These are phyloP conservation scores for Talaromyces wortmannii DNA, from an alignment of 495 filamentous ascomycete species.

Conservation along the genomic window DNA sequence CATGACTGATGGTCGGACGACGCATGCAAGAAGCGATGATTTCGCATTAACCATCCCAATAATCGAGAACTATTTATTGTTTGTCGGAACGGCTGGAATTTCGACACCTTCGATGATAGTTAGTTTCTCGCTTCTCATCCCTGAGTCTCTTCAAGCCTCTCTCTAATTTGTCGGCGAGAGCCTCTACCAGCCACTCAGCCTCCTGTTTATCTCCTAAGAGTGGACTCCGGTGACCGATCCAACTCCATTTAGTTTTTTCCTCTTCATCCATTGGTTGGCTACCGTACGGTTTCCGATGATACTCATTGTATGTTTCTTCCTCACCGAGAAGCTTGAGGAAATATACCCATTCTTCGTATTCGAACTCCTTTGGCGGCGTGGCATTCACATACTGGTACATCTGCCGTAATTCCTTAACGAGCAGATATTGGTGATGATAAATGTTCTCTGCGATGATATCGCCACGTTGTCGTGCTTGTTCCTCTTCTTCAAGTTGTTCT, in stretches of 20 bases:
- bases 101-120: too few species aligned
- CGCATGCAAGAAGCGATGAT: too few species aligned
- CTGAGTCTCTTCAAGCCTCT: slow-evolving; percentile 39
- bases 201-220: slow-evolving; percentile 68
- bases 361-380: slow-evolving; percentile 59
- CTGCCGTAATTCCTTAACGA: slow-evolving; percentile 61
- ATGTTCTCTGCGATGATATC: slow-evolving; percentile 35
- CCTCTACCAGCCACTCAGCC: slow-evolving; percentile 73
- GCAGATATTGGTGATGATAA: slow-evolving; percentile 57
- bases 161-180: slow-evolving; percentile 47
- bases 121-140: slow-evolving; percentile 8
- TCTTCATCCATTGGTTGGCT: slow-evolving; percentile 12
- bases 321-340: slow-evolving; percentile 71
- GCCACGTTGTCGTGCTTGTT: slow-evolving; percentile 31
- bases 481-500: slow-evolving; percentile 31
- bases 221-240: slow-evolving; percentile 67
- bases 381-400: slow-evolving; percentile 57
- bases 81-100: too few species aligned
- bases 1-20: too few species aligned
- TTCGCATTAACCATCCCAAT: too few species aligned
- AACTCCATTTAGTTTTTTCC: slow-evolving; percentile 53
- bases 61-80: too few species aligned
- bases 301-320: slow-evolving; percentile 40
- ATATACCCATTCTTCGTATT: slow-evolving; percentile 76
- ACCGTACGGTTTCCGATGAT: slow-evolving; percentile 13